Percentiles rank a stretch among this genome's conserved stretches.
phyloP scores from a whole-genome alignment of 1,284 basidiomycete species.

The Sporisorium scitamineum region DNA sequence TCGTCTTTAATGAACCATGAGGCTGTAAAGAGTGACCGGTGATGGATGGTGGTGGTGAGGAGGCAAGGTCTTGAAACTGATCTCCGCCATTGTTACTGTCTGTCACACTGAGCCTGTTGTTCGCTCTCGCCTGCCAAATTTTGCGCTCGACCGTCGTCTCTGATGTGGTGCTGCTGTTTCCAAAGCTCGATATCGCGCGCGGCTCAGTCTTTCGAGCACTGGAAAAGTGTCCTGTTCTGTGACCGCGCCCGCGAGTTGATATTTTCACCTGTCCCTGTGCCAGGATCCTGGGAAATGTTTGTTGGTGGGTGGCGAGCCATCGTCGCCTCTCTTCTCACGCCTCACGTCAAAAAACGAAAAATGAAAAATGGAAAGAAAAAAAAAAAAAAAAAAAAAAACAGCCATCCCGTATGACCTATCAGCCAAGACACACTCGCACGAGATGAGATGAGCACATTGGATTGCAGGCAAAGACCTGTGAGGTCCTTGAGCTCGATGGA shows the following conservation, averaged over 20 bases:
- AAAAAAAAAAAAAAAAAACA: background rate
- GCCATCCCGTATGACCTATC: too few species aligned
- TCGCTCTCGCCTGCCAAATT: background rate
- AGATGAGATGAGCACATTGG: too few species aligned
- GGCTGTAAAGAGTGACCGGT: constrained; percentile 11
- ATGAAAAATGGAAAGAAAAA: background rate
- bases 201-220: constrained; percentile 10
- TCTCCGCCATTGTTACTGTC: background rate
- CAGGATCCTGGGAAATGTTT: constrained; percentile 6
- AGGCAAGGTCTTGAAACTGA: constrained; percentile 3
- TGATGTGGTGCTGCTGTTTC: background rate
- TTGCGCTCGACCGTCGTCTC: background rate
- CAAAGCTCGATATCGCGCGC: background rate
- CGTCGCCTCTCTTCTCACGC: constrained; percentile 19
- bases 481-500: too few species aligned
- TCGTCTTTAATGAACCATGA: constrained; percentile 18
- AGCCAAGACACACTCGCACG: too few species aligned
- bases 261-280: constrained; percentile 5
- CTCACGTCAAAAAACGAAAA: background rate
- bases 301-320: background rate
- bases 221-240: background rate
- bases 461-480: too few species aligned
- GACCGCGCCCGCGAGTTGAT: too few species aligned
- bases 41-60: constrained; percentile 25
- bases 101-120: background rate